These are phyloP conservation scores for Ormosia emarginata DNA, from an alignment of 306 rosid species.

Conservation along the genomic window DNA sequence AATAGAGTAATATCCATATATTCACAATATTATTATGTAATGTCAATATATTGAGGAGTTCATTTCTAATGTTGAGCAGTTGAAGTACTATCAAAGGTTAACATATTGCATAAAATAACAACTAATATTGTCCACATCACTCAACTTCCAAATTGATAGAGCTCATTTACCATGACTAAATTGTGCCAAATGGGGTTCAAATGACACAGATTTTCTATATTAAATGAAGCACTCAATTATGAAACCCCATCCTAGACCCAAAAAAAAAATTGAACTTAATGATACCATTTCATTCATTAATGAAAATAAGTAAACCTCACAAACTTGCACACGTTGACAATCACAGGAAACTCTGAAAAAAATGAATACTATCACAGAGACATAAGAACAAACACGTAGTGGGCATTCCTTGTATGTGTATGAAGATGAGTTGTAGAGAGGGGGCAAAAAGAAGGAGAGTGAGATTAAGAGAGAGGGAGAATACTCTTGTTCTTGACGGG, in stretches of 20 bases:
- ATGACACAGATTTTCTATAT: not conserved
- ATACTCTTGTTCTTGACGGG: conserved; percentile 76
- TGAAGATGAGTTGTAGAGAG: not conserved
- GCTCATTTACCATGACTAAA: not conserved
- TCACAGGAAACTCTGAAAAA: not conserved
- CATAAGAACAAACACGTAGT: conserved; percentile 8
- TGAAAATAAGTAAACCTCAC: not conserved
- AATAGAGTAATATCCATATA: not conserved
- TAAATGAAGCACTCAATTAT: not conserved
- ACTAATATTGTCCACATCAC: not conserved
- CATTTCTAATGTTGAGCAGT: not conserved
- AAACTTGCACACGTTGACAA: not conserved
- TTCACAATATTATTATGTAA: not conserved
- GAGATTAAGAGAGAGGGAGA: conserved; percentile 9
- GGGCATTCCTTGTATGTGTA: not conserved
- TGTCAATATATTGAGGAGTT: not conserved
- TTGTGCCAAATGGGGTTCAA: not conserved
- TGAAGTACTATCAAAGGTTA: not conserved
- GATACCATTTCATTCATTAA: not conserved
- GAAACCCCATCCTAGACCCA: not conserved
- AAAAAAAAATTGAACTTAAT: not conserved
- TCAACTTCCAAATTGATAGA: not conserved
- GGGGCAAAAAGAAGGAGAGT: not conserved
- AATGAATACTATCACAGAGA: not conserved
- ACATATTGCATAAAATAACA: not conserved